Percentiles rank a stretch among this genome's conserved stretches.
Evolutionary conservation across 441 rosid species (phyloP).

Genomic region (Erodium chrysanthum): DNA sequence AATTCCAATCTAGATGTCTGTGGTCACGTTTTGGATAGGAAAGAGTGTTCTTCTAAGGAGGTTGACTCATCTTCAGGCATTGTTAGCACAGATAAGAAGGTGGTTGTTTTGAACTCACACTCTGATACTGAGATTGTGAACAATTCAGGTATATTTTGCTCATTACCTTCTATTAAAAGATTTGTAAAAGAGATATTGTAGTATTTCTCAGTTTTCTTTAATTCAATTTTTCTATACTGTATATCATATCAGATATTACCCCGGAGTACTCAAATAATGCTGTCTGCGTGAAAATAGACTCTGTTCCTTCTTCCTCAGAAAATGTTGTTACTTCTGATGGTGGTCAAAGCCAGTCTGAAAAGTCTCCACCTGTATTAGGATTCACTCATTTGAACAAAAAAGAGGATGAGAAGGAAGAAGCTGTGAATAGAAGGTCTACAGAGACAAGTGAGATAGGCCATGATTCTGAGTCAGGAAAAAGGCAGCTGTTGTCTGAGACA

Average conservation of each 20-base stretch:
- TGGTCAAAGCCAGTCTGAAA: conserved; percentile 28
- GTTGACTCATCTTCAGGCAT: conserved; percentile 21
- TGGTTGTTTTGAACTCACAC: conserved; percentile 23
- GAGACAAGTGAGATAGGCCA: conserved; percentile 27
- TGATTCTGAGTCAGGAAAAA: conserved; percentile 24
- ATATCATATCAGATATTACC: conserved; percentile 9
- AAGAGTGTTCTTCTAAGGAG: conserved; percentile 27
- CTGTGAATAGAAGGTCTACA: conserved; percentile 14
- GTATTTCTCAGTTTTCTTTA: neutral
- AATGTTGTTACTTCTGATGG: conserved; percentile 21
- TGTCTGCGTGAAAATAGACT: conserved; percentile 17
- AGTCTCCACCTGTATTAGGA: conserved; percentile 19
- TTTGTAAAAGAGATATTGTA: neutral
- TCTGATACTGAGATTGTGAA: conserved; percentile 26
- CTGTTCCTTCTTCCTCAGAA: conserved; percentile 21
- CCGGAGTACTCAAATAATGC: conserved; percentile 18
- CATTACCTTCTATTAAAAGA: conserved; percentile 2
- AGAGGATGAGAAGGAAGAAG: conserved; percentile 23
- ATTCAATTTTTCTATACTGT: conserved; percentile 10
- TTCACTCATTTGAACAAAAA: conserved; percentile 12
- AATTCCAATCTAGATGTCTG: conserved; percentile 15
- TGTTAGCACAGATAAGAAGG: conserved; percentile 24
- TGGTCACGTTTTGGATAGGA: conserved; percentile 22
- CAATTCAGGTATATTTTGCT: conserved; percentile 35
- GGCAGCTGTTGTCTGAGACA: conserved; percentile 19